Conservation (phyloP, 768 basidiomycete genomes). For the Lentinula boryana region DNA sequence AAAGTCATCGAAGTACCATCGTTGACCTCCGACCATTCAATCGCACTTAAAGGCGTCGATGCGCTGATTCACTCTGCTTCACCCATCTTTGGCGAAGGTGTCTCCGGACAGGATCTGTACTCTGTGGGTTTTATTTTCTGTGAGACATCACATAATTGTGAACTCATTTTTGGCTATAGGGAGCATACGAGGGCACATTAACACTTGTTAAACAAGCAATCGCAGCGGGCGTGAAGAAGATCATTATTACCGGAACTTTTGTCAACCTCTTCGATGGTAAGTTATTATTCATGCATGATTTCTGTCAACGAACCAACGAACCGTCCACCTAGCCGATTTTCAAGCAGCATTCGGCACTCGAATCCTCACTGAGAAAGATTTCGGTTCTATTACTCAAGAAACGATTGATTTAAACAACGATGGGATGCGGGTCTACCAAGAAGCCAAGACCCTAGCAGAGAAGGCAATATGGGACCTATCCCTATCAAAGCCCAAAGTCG, state of each 20-base stretch:
- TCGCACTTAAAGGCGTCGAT: slow-evolving; percentile 12
- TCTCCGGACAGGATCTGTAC: background rate
- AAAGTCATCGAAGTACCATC: slow-evolving; percentile 2
- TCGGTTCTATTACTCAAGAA: slow-evolving; percentile 7
- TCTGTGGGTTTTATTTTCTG: slow-evolving; percentile 1
- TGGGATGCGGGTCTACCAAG: background rate
- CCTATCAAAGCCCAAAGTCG: background rate
- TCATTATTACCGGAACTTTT: slow-evolving; percentile 9
- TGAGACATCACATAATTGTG: background rate
- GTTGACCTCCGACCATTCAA: slow-evolving; percentile 8
- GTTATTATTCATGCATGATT: background rate
- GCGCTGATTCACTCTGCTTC: slow-evolving; percentile 8
- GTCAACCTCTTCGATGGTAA: slow-evolving; percentile 6
- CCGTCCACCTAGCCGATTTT: background rate
- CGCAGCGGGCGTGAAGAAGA: slow-evolving; percentile 7
- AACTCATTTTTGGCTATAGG: background rate
- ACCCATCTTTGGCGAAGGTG: background rate
- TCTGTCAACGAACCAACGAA: background rate
- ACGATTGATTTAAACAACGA: background rate
- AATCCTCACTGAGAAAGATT: slow-evolving; percentile 1
- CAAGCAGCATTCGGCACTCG: slow-evolving; percentile 2
- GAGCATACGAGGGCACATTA: slow-evolving; percentile 4
- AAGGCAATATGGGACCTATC: slow-evolving; percentile 6
- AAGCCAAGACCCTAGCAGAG: slow-evolving; percentile 5
- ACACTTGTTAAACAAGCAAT: slow-evolving; percentile 8